phyloP scores from a whole-genome alignment of 176 grass and related monocot genomes.

The Olyra latifolia region DNA sequence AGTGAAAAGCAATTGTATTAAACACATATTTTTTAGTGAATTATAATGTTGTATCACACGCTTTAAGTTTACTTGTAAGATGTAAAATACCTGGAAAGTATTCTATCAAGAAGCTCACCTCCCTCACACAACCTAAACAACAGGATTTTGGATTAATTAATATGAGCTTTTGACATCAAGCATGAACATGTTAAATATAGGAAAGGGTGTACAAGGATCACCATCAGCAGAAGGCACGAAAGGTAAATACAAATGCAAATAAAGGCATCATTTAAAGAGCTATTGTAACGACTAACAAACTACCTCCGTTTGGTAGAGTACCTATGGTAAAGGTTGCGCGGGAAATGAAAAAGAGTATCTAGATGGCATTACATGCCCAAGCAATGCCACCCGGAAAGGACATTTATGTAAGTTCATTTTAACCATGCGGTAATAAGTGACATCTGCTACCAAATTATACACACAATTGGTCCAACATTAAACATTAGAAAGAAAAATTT shows the following conservation, averaged over 20 bases:
- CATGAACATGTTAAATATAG: conserved; percentile 17
- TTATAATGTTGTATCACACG: neutral
- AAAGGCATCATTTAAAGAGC: neutral
- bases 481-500: neutral
- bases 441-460: neutral
- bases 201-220: neutral
- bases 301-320: neutral
- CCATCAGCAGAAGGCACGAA: neutral
- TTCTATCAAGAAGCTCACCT: conserved; percentile 78
- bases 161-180: neutral
- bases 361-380: neutral
- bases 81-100: conserved; percentile 71
- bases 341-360: conserved; percentile 2
- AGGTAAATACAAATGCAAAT: conserved; percentile 18
- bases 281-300: neutral
- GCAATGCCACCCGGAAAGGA: neutral
- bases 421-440: neutral
- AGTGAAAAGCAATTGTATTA: conserved; percentile 15
- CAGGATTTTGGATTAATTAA: neutral
- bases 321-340: neutral
- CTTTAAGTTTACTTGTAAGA: conserved; percentile 18
- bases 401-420: neutral
- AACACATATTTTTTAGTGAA: conserved; percentile 10
- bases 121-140: conserved; percentile 69
- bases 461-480: neutral